phyloP scores from a whole-genome alignment of 495 filamentous ascomycete species.

The Letharia columbiana region DNA sequence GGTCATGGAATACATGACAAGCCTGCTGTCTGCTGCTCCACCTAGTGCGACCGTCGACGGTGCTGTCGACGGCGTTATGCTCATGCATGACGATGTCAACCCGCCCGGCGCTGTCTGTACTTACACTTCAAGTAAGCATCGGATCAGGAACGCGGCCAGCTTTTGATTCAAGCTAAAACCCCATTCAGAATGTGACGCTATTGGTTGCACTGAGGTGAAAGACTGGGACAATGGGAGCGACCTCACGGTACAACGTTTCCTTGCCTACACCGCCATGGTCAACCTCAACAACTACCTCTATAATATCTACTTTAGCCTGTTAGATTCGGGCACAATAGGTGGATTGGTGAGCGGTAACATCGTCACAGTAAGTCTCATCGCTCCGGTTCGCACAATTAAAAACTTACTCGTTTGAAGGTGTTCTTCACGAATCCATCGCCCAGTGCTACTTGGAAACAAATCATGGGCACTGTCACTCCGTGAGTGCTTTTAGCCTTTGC shows the following conservation, averaged over 20 bases:
- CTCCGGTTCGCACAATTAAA: too few species aligned
- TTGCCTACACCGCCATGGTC: slow-evolving; percentile 7
- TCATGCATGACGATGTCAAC: slow-evolving; percentile 1
- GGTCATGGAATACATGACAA: neutral
- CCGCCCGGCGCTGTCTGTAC: slow-evolving; percentile 1
- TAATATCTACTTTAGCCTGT: neutral
- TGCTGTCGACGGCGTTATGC: neutral
- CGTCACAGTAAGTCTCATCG: neutral
- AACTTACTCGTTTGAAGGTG: too few species aligned
- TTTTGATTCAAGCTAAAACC: too few species aligned
- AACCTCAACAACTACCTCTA: slow-evolving; percentile 9
- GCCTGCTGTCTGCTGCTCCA: neutral
- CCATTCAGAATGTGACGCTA: neutral
- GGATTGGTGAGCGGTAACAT: slow-evolving; percentile 6
- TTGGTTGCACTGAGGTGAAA: slow-evolving; percentile 2
- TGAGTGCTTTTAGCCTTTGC: neutral
- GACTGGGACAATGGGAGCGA: slow-evolving; percentile 1
- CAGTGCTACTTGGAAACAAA: slow-evolving; percentile 14
- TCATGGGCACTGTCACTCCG: slow-evolving; percentile 13
- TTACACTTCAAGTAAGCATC: neutral
- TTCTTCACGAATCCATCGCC: slow-evolving; percentile 19
- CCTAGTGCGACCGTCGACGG: neutral
- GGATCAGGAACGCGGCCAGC: too few species aligned
- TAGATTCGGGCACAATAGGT: neutral
- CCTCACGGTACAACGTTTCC: slow-evolving; percentile 10